Percentiles rank a stretch among this genome's conserved stretches.
phyloP scores from a whole-genome alignment of 441 rosid genomes.

The Syzygium syzygioides region DNA sequence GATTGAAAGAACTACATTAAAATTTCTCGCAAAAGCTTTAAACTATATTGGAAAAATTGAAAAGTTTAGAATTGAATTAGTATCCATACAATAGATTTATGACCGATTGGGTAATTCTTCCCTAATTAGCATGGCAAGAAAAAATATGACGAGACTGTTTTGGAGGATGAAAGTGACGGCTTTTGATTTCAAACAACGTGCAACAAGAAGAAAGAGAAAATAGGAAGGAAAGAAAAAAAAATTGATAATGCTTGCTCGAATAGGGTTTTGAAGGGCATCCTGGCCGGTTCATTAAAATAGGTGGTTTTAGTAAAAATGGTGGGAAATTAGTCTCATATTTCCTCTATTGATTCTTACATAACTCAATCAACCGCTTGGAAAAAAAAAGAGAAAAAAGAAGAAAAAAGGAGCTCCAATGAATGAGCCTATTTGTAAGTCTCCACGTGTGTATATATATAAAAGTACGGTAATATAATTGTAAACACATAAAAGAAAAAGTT shows the following conservation, averaged over 20 bases:
- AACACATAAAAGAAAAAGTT: neutral
- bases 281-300: neutral
- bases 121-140: neutral
- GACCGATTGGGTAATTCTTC: neutral
- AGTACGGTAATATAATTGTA: neutral
- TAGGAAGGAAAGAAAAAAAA: neutral
- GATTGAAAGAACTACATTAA: neutral
- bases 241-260: neutral
- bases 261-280: neutral
- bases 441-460: neutral
- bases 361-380: neutral
- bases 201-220: neutral
- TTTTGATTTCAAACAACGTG: neutral
- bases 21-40: neutral
- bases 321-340: neutral
- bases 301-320: neutral
- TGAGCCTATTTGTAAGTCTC: neutral
- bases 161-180: neutral
- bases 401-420: neutral
- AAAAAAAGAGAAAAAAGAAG: no score
- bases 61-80: fast-evolving
- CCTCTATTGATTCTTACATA: neutral
- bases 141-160: neutral
- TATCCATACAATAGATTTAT: fast-evolving
- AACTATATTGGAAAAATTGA: neutral